Base-by-base conservation (phyloP, 1,139 yeast species). In the Magnusiomyces sp. region DNA sequence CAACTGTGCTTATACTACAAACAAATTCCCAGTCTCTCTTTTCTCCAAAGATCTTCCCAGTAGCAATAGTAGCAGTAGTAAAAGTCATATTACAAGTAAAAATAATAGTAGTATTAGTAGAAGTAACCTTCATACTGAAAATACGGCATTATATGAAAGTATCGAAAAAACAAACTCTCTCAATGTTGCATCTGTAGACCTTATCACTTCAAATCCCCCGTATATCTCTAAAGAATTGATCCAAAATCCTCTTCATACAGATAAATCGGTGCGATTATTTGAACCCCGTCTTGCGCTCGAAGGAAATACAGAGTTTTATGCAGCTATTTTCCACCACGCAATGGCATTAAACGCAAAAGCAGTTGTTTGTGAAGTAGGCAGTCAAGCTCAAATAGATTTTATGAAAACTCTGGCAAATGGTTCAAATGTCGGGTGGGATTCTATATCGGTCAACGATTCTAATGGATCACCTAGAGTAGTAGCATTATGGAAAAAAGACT, bases 191-290 rank as follows among this genome's bases (percentile, higher is more conserved):
- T 7, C 54, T 27, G 51, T 51, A 31, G 86, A 84, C 55, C 50
- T 90, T 3, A 62, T 92, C 1, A 76, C 83, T 0, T 78, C 95
- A 20, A 92, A 92, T 59, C 98, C 98, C 0, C 98, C 98, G 0
- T 92, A 92, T 61, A 81, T 92, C 9, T 80, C 90, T 3, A n/a
- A 32, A n/a, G 33, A 9, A 16, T 9, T 34, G 37, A 34, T 59
- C 0, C 79, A 34, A 34, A n/a, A 19, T 10, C 31, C 43, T 16
- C 2, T 14, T 13, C 20, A 11, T 43, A 54, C 75, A 54, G 83
- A 80, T 49, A 65, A 64, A 44, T 83, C 95, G 0, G 97, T 90
- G 0, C 69, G 76, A 34, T 49, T 65, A 23, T 83, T 76, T 62
- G 98, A 92, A 66, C 97, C 98, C 0, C 59, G 64, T 29, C 62